A percentile compares a stretch with the other conserved stretches of the same genome.
Conservation (phyloP, 2,329 filamentous ascomycete species). For the Epichloe amarillans region DNA sequence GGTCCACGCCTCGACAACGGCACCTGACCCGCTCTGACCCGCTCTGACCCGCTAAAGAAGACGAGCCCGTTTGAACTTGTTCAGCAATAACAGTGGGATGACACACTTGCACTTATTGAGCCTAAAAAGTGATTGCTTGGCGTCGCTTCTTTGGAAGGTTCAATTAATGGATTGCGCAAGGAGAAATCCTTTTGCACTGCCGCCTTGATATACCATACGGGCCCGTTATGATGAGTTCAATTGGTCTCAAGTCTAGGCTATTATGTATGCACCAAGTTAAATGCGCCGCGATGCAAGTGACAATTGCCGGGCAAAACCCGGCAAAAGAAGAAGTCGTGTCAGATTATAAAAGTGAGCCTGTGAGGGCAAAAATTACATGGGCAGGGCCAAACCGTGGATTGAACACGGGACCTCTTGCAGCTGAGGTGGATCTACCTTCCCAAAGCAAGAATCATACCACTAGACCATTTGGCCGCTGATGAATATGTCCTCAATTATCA, state of each 20-base stretch:
- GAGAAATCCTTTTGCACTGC: too few relatives aligned
- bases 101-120: too few relatives aligned
- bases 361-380: slow-evolving; percentile 3
- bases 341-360: neutral
- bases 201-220: too few relatives aligned
- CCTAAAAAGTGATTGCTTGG: too few relatives aligned
- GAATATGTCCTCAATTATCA: neutral
- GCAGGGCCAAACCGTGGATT: slow-evolving; percentile 17
- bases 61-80: neutral
- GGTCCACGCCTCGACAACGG: neutral
- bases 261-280: neutral
- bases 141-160: too few relatives aligned
- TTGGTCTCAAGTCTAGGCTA: neutral
- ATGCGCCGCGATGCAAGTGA: neutral
- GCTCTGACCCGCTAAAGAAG: neutral
- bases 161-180: too few relatives aligned
- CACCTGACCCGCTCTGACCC: neutral
- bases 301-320: neutral
- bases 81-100: too few relatives aligned
- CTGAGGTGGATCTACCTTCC: slow-evolving; percentile 6
- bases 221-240: too few relatives aligned
- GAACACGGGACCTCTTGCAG: slow-evolving; percentile 23
- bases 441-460: slow-evolving; percentile 24
- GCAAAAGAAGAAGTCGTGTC: neutral
- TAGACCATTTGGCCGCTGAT: slow-evolving; percentile 17